A percentile compares a stretch with the other conserved stretches of the same genome.
phyloP scores from a whole-genome alignment of 306 rosid genomes.

The Potentilla sterilis region DNA sequence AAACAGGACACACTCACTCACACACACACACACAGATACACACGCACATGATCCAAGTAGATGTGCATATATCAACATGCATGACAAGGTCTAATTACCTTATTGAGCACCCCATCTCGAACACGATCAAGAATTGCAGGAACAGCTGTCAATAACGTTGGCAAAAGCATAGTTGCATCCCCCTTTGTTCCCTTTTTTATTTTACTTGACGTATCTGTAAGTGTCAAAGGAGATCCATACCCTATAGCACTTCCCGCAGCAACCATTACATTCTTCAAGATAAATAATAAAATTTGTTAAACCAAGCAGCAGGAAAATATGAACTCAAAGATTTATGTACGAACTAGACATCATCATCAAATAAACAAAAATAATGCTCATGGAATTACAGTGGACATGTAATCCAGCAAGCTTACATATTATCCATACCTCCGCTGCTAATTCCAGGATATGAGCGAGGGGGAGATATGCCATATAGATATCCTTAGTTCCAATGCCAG shows the following conservation, averaged over 20 bases:
- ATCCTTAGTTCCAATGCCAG: constrained; percentile 69
- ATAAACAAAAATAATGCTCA: constrained; percentile 6
- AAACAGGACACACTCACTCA: constrained; percentile 7
- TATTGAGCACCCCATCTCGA: constrained; percentile 85
- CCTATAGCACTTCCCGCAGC: constrained; percentile 90
- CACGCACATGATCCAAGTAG: background rate
- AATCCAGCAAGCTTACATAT: constrained; percentile 22
- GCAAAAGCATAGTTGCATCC: constrained; percentile 69
- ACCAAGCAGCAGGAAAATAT: constrained; percentile 19
- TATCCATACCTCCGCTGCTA: constrained; percentile 83
- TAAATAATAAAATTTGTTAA: constrained; percentile 32
- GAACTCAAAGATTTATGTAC: background rate
- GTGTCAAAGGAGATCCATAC: constrained; percentile 89
- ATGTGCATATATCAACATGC: constrained; percentile 7
- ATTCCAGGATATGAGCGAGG: constrained; percentile 96
- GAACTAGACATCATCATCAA: background rate
- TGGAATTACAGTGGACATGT: constrained; percentile 23
- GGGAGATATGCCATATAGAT: constrained; percentile 87
- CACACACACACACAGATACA: background rate
- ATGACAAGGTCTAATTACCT: constrained; percentile 53
- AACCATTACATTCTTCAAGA: constrained; percentile 65
- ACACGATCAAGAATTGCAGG: constrained; percentile 99
- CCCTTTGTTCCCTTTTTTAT: constrained; percentile 84
- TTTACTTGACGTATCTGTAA: constrained; percentile 94
- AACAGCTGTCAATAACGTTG: constrained; percentile 88